Evolutionary conservation across 139 green algal genomes (phyloP).

Genomic region (Micractinium conductrix): DNA sequence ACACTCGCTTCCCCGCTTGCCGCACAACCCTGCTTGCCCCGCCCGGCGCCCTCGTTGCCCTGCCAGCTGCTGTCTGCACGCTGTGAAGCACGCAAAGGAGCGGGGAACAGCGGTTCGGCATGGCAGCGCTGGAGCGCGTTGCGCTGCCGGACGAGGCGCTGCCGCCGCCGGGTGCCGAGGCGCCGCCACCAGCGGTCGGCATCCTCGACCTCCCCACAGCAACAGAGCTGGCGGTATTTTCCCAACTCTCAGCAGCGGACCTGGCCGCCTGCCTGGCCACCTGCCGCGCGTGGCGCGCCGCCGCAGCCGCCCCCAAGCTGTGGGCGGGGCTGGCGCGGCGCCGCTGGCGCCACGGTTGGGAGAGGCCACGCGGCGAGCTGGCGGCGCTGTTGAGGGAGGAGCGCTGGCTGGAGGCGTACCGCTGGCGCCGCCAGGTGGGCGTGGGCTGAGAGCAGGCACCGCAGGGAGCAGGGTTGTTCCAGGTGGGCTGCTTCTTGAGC

Average conservation of each 20-base stretch:
- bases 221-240: slow-evolving; percentile 4
- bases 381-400: not conserved
- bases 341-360: not conserved
- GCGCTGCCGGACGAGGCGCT: too few relatives aligned
- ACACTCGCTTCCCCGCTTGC: too few relatives aligned
- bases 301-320: not conserved
- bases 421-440: not conserved
- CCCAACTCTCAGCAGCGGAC: not conserved
- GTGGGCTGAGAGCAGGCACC: too few relatives aligned
- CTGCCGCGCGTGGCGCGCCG: slow-evolving; percentile 7
- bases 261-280: slow-evolving; percentile 28
- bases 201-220: not conserved
- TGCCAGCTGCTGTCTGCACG: too few relatives aligned
- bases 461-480: too few relatives aligned
- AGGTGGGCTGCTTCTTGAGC: not conserved
- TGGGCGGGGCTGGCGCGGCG: not conserved
- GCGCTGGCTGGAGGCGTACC: slow-evolving; percentile 1
- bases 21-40: too few relatives aligned
- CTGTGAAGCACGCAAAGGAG: too few relatives aligned
- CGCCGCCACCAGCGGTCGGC: not conserved
- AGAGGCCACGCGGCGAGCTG: not conserved
- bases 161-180: too few relatives aligned
- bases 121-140: too few relatives aligned
- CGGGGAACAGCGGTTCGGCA: too few relatives aligned
- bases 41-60: too few relatives aligned